These are phyloP conservation scores for Aspergillus taichungensis DNA, from an alignment of 495 filamentous ascomycete genomes.

Conservation along the genomic window DNA sequence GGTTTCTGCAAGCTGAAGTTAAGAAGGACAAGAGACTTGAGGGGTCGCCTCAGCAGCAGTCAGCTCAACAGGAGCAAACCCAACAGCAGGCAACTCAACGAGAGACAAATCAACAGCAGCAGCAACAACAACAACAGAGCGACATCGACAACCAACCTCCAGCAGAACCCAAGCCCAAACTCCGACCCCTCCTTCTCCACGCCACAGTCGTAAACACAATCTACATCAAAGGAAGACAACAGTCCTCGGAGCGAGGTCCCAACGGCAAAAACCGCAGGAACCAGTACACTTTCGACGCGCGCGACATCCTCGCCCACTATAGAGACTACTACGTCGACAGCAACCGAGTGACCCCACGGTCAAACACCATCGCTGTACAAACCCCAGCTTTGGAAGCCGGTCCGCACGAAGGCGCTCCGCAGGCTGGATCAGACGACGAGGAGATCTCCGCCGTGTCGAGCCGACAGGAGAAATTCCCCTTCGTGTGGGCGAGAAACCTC, in stretches of 20 bases:
- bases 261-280: conserved; percentile 23
- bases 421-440: neutral
- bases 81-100: neutral
- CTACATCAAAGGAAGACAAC: conserved; percentile 48
- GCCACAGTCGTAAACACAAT: conserved; percentile 84
- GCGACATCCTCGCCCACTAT: conserved; percentile 23
- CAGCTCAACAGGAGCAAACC: conserved; percentile 1
- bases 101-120: neutral
- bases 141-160: neutral
- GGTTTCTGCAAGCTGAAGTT: conserved; percentile 49
- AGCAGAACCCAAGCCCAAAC: conserved; percentile 11
- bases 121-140: neutral
- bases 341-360: conserved; percentile 12
- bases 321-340: conserved; percentile 26
- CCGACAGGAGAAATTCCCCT: conserved; percentile 12
- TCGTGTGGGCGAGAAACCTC: conserved; percentile 55
- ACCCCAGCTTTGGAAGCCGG: neutral
- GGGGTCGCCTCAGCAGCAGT: neutral
- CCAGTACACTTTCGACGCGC: conserved; percentile 31
- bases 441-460: neutral
- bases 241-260: conserved; percentile 11
- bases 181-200: conserved; percentile 65
- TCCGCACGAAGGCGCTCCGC: neutral
- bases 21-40: conserved; percentile 5
- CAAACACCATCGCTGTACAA: neutral